Conservation (phyloP, 139 green algal genomes). For the Penium margaritaceum region DNA sequence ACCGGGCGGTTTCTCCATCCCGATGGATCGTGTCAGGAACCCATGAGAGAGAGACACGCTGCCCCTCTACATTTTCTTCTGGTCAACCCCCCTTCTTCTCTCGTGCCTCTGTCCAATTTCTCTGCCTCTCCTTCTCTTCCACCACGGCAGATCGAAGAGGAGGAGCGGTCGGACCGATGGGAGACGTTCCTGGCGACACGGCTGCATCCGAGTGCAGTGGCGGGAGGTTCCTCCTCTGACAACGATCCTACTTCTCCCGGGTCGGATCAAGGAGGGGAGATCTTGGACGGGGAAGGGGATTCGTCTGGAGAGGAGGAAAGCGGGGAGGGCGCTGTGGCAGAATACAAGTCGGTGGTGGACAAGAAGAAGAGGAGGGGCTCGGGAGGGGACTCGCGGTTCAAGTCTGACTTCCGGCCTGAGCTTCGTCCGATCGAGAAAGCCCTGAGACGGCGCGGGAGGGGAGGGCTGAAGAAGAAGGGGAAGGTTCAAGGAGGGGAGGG, state of each 20-base stretch:
- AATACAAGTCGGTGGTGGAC: neutral
- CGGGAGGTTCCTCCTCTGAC: neutral
- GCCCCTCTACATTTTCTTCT: no score
- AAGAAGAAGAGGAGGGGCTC: neutral
- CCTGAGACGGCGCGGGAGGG: neutral
- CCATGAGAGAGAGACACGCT: no score
- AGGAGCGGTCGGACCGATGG: slow-evolving; percentile 28
- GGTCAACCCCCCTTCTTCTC: no score
- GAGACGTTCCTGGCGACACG: slow-evolving; percentile 19
- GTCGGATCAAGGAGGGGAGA: neutral
- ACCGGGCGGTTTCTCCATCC: no score
- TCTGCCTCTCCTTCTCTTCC: no score
- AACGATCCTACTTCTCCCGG: neutral
- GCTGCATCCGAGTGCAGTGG: no score
- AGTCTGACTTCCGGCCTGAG: neutral
- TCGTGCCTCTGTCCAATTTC: no score
- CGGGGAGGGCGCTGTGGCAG: neutral
- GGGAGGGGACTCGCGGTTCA: neutral
- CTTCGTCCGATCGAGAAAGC: no score
- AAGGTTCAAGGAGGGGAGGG: neutral
- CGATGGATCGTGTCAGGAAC: no score
- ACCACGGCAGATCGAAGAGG: slow-evolving; percentile 12
- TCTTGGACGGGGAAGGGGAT: neutral
- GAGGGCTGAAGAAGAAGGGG: neutral
- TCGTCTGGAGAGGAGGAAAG: neutral